phyloP scores from a whole-genome alignment of 2,329 filamentous ascomycete species.

The Cladorrhinum sp. region DNA sequence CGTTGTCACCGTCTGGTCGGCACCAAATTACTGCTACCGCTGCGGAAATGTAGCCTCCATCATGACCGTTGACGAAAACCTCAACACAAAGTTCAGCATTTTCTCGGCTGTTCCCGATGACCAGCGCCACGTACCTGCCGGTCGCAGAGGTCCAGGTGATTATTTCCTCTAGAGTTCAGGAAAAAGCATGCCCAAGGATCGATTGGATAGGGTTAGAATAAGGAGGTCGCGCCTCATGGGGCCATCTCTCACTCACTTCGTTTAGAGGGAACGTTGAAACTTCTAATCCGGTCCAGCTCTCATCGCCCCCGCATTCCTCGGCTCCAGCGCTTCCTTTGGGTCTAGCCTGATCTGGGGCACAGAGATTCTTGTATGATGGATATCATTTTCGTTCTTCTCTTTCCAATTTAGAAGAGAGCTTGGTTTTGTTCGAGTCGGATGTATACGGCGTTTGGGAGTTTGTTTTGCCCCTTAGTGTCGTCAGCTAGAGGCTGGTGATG shows the following conservation, averaged over 20 bases:
- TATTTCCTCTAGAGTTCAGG: slow-evolving; percentile 59
- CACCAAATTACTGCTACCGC: slow-evolving; percentile 91
- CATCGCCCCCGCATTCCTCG: too few species aligned
- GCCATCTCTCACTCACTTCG: too few species aligned
- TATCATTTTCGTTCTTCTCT: not conserved
- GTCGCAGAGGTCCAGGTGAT: slow-evolving; percentile 63
- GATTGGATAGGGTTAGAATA: not conserved
- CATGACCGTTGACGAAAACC: slow-evolving; percentile 82
- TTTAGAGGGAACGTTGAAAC: too few species aligned
- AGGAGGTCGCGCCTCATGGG: too few species aligned
- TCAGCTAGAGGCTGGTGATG: not conserved
- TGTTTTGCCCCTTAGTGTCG: not conserved
- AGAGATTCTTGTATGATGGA: not conserved
- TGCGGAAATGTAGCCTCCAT: slow-evolving; percentile 97
- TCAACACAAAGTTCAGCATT: slow-evolving; percentile 89
- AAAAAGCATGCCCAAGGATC: not conserved
- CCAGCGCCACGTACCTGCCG: slow-evolving; percentile 73
- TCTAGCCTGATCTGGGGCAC: not conserved
- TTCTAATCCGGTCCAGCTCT: too few species aligned
- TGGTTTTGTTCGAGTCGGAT: not conserved
- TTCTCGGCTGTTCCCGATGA: slow-evolving; percentile 88
- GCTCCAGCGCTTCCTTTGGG: not conserved
- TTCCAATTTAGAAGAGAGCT: not conserved
- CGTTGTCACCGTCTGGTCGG: slow-evolving; percentile 97
- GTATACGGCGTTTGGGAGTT: not conserved